Evolutionary conservation across 805 yeast species (phyloP).

Genomic region (Ogataea henricii): DNA sequence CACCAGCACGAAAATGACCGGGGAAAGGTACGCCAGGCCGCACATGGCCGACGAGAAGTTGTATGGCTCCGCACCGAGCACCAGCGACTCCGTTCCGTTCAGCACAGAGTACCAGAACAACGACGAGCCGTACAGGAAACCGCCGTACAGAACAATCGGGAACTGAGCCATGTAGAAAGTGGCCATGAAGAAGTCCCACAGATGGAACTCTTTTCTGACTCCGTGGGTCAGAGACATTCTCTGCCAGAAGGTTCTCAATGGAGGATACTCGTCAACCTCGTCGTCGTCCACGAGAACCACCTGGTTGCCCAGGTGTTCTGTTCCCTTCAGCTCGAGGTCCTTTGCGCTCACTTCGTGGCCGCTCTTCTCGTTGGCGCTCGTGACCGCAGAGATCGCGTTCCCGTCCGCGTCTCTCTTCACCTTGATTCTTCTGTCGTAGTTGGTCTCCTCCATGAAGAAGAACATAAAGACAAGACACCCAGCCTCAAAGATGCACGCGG

Average conservation of each 20-base stretch:
- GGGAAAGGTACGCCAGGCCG: conserved; percentile 56
- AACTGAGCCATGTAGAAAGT: conserved; percentile 45
- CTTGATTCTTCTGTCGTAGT: conserved; percentile 39
- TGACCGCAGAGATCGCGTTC: conserved; percentile 23
- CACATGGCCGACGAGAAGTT: conserved; percentile 47
- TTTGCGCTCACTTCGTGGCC: conserved; percentile 9
- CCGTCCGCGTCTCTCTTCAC: conserved; percentile 30
- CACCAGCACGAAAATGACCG: conserved; percentile 48
- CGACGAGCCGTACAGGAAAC: conserved; percentile 52
- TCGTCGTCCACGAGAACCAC: conserved; percentile 29
- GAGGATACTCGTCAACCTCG: conserved; percentile 23
- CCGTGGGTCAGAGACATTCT: conserved; percentile 46
- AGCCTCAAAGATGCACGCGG: conserved; percentile 50
- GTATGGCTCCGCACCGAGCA: conserved; percentile 51
- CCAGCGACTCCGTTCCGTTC: conserved; percentile 49
- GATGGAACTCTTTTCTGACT: conserved; percentile 31
- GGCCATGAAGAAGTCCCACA: conserved; percentile 34
- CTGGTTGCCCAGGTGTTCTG: conserved; percentile 34
- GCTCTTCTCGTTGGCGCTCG: conserved; percentile 22
- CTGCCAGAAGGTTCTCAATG: conserved; percentile 42
- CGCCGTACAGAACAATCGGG: conserved; percentile 64
- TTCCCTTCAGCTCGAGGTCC: conserved; percentile 20
- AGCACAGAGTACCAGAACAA: conserved; percentile 50
- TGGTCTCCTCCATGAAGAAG: conserved; percentile 58
- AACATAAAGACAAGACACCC: conserved; percentile 41